Percentiles rank a stretch among this genome's conserved stretches.
phyloP scores from a whole-genome alignment of 2,329 filamentous ascomycete genomes.

The Penicillium sp. region DNA sequence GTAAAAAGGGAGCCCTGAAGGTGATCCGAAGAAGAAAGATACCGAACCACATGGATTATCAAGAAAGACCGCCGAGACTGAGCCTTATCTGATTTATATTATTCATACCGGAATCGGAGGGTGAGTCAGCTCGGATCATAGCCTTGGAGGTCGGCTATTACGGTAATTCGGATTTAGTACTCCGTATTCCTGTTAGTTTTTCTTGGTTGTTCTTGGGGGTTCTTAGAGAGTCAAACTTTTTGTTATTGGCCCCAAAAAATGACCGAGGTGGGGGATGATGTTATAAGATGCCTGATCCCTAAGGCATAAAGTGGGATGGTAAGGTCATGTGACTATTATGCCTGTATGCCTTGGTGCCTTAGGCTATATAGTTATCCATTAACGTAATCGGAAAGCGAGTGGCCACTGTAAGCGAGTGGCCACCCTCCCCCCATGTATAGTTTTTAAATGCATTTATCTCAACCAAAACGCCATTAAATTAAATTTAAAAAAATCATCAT shows the following conservation, averaged over 20 bases:
- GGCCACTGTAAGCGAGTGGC: too few species aligned
- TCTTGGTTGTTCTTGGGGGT: background rate
- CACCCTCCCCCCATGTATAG: too few species aligned
- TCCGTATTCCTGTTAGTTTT: background rate
- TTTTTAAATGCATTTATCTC: too few species aligned
- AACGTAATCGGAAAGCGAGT: too few species aligned
- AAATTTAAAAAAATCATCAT: too few species aligned
- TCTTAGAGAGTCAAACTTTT: background rate
- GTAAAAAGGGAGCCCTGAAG: conserved; percentile 28
- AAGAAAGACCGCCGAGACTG: conserved; percentile 38
- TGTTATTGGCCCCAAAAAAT: background rate
- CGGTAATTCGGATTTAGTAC: background rate
- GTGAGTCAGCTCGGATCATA: background rate
- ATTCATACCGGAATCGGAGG: background rate
- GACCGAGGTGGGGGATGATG: background rate
- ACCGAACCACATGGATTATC: conserved; percentile 36
- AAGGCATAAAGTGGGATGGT: background rate
- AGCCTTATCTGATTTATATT: background rate
- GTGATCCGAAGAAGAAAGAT: conserved; percentile 37
- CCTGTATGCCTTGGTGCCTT: background rate
- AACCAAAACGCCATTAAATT: too few species aligned
- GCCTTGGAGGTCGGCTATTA: background rate
- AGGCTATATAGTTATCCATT: background rate
- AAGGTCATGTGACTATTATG: background rate
- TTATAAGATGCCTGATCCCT: background rate